Base-by-base conservation (phyloP, 202 grass and related monocot genomes). In the Eragrostis tef region DNA sequence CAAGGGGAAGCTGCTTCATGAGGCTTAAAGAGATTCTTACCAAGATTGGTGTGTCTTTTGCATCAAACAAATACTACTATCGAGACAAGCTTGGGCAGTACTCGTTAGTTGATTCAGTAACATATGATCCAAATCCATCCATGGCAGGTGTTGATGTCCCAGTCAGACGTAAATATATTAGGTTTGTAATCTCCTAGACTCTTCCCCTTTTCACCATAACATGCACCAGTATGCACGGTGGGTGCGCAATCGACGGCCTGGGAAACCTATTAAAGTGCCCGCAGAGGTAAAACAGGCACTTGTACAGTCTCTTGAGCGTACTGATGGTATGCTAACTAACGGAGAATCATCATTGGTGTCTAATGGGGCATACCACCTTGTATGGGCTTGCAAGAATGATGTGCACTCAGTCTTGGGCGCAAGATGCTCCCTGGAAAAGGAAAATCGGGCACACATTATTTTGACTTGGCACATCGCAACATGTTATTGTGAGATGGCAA, bases 11-110 rank as follows among this genome's bases (percentile, higher is more conserved):
- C 59, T 26, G 2, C 6, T 63, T 25, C 5, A 27, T 80, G 50
- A 45, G 59, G 20, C 15, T 78, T 1, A 65, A 12, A 16, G 39
- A 70, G 36, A 45, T 64, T 31, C 44, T 77, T 12, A 3, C 13
- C 6, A 77, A 13, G 27, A 70, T 68, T 45, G 61, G 81, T 59
- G 2, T 36, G 7, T 3, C n/a, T n/a, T n/a, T 1, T 16, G 22
- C 24, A 20, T 21, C 71, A 45, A 31, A 20, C 5, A 21, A 36
- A 34, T 19, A 11, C 25, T 26, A 49, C 10, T 61, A 65, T 8
- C n/a, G 9, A 7, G 13, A 85, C 9, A 78, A 78, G 20, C 42
- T 85, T 64, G 83, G 83, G 15, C 83, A 85, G 44, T 78, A 78
- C 66, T 85, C 74, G 0, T 20, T 79, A 14, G 0, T 85, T 71